These are phyloP conservation scores for Cordyceps fumosorosea DNA, from an alignment of 2,329 filamentous ascomycete species.

Conservation along the genomic window DNA sequence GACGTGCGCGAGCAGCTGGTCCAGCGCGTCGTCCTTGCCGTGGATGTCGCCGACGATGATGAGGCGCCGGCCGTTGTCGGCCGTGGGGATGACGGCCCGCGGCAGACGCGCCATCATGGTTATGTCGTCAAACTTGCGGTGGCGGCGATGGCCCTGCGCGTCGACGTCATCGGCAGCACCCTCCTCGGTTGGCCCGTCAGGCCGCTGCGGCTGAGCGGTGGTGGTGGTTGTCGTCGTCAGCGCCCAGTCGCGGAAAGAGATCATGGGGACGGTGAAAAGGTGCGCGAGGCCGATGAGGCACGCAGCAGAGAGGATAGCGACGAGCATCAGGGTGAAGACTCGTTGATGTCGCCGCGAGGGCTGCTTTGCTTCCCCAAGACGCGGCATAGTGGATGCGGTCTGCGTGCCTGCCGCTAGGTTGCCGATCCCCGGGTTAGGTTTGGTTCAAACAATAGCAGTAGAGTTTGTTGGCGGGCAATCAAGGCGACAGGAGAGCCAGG, in stretches of 20 bases:
- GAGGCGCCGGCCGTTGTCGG: constrained; percentile 49
- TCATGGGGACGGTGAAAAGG: background rate
- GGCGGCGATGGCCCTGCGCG: background rate
- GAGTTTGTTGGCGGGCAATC: no score
- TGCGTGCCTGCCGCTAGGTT: constrained; percentile 1
- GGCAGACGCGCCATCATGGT: constrained; percentile 26
- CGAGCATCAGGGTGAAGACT: background rate
- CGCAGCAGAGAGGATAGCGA: background rate
- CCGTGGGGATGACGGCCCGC: constrained; percentile 24
- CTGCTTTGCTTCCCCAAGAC: background rate
- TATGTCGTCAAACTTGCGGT: constrained; percentile 25
- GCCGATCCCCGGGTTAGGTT: background rate
- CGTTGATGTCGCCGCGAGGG: background rate
- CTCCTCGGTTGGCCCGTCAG: constrained; percentile 20
- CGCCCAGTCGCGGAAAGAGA: background rate
- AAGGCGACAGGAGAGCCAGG: background rate
- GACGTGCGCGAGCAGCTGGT: constrained; percentile 59
- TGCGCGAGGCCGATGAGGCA: background rate
- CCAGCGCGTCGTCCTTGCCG: constrained; percentile 67
- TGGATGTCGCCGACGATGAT: constrained; percentile 89
- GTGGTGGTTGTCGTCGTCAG: background rate
- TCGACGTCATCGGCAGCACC: constrained; percentile 22
- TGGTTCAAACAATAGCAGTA: background rate
- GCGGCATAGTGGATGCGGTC: constrained; percentile 1
- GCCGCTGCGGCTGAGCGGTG: background rate